Conservation (phyloP, 148 eudicot species). For the Diospyros lotus region DNA sequence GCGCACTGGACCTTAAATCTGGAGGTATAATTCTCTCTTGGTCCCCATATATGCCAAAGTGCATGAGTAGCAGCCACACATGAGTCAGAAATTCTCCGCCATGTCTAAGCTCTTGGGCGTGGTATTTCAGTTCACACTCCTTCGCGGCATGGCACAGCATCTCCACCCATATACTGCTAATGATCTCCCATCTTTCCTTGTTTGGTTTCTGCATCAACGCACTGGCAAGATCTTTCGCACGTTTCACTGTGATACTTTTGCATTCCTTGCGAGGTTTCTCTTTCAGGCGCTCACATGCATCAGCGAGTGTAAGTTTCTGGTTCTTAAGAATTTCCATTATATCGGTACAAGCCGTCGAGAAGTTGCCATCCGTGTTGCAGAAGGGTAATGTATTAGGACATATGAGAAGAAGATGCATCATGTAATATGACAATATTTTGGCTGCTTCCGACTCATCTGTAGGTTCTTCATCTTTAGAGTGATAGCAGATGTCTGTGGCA, state of each 20-base stretch:
- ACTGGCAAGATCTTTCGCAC: neutral
- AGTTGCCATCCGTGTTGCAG: neutral
- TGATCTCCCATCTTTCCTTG: neutral
- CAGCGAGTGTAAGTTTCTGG: neutral
- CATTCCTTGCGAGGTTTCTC: neutral
- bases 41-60: neutral
- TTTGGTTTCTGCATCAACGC: neutral
- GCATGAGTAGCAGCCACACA: conserved; percentile 1
- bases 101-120: neutral
- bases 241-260: neutral
- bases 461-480: neutral
- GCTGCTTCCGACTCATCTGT: neutral
- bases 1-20: too few relatives aligned
- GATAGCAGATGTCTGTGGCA: conserved; percentile 1
- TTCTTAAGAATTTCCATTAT: neutral
- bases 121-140: neutral
- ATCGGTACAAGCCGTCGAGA: neutral
- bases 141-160: conserved; percentile 1
- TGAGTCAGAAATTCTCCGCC: conserved; percentile 11
- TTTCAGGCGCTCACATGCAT: neutral
- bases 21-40: neutral
- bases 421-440: neutral
- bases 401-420: neutral
- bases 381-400: neutral
- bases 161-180: conserved; percentile 7